Evolutionary conservation across 306 rosid genomes (phyloP).

Genomic region (Aeschynomene evenia): DNA sequence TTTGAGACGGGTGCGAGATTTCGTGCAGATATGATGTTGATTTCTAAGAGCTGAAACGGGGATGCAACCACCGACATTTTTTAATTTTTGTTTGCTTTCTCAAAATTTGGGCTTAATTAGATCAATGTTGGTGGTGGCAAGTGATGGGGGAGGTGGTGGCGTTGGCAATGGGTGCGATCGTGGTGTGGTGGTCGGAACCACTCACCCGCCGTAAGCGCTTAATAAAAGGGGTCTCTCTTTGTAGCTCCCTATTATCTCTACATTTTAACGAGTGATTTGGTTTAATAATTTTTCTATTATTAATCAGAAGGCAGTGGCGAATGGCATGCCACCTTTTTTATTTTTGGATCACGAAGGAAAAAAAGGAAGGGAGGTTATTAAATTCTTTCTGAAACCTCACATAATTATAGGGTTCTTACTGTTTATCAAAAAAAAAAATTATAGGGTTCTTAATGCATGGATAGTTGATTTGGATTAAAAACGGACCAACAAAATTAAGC

Average conservation of each 20-base stretch:
- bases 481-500: no score
- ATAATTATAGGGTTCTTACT: not conserved
- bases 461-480: no score
- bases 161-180: not conserved
- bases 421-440: no score
- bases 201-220: not conserved
- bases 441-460: not conserved
- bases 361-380: not conserved
- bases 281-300: not conserved
- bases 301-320: not conserved
- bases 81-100: not conserved
- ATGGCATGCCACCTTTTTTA: not conserved
- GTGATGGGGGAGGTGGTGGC: not conserved
- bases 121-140: not conserved
- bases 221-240: not conserved
- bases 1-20: constrained; percentile 51
- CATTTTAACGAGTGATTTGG: not conserved
- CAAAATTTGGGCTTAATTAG: no score
- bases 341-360: not conserved
- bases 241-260: not conserved
- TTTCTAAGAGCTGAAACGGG: constrained; percentile 52
- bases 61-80: constrained; percentile 21
- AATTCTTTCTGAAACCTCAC: not conserved
- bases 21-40: constrained; percentile 64
- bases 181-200: not conserved